Evolutionary conservation across 805 yeast genomes (phyloP).

Genomic region (Ogataea methylovora): DNA sequence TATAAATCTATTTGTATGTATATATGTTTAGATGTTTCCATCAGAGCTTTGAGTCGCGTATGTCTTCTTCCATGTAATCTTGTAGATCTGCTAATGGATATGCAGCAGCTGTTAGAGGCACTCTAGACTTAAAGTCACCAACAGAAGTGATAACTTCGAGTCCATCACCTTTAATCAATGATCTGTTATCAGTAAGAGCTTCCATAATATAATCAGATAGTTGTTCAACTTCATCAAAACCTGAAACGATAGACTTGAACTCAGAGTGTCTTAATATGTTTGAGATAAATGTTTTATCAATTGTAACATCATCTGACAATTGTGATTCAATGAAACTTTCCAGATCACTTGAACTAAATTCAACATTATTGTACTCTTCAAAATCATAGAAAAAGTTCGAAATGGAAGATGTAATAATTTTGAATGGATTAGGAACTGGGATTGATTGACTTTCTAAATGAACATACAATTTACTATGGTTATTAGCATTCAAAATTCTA

Average conservation of each 20-base stretch:
- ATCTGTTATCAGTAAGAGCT: constrained; percentile 7
- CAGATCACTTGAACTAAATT: constrained; percentile 13
- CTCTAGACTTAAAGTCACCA: constrained; percentile 48
- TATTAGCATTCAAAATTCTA: constrained; percentile 24
- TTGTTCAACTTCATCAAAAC: constrained; percentile 12
- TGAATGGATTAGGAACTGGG: constrained; percentile 14
- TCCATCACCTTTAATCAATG: constrained; percentile 11
- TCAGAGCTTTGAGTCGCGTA: constrained; percentile 14
- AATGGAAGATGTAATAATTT: constrained; percentile 18
- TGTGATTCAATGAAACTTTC: constrained; percentile 15
- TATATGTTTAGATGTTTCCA: neutral
- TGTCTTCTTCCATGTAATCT: constrained; percentile 15
- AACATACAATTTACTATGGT: constrained; percentile 40
- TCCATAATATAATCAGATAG: constrained; percentile 8
- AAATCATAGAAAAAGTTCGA: constrained; percentile 24
- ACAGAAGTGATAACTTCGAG: constrained; percentile 39
- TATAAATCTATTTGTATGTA: neutral
- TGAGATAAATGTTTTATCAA: constrained; percentile 1
- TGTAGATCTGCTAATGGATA: constrained; percentile 31
- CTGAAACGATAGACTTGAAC: constrained; percentile 12
- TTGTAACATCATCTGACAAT: constrained; percentile 5
- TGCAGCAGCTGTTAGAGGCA: constrained; percentile 56
- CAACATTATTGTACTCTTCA: constrained; percentile 10
- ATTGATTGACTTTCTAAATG: constrained; percentile 53
- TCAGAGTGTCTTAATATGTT: constrained; percentile 8